Conservation (phyloP, 352 stramenopile species). For the Globisporangium splendens region DNA sequence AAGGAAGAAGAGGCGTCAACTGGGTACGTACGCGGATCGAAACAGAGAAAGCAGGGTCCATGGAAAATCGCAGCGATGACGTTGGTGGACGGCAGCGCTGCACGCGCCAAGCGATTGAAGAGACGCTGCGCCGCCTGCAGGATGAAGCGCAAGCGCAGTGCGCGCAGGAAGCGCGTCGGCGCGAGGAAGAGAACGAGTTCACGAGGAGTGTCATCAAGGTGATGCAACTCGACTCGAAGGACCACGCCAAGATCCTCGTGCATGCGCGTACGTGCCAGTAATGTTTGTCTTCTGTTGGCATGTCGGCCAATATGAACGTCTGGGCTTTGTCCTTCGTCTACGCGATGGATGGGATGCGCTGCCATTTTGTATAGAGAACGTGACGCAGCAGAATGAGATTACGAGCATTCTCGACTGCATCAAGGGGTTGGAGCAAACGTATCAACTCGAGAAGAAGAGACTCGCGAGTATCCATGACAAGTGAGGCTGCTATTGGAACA, state of each 20-base stretch:
- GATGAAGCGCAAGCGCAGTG: conserved; percentile 8
- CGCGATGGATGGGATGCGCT: no score
- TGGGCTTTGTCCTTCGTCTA: no score
- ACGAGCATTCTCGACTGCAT: conserved; percentile 31
- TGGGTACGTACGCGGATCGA: no score
- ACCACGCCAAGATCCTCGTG: conserved; percentile 23
- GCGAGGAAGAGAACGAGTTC: conserved; percentile 24
- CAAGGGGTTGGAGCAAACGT: conserved; percentile 27
- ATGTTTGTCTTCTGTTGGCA: no score
- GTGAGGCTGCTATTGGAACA: conserved; percentile 11
- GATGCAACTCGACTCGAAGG: conserved; percentile 42
- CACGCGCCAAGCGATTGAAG: conserved; percentile 22
- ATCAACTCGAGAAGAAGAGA: conserved; percentile 44
- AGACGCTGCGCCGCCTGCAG: conserved; percentile 26
- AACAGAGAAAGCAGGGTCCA: no score
- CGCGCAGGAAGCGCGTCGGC: conserved; percentile 18
- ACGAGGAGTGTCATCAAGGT: conserved; percentile 52
- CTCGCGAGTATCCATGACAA: conserved; percentile 48
- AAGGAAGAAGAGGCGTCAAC: no score
- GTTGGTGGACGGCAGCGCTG: no score
- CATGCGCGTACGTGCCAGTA: conserved; percentile 37
- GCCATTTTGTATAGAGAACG: conserved; percentile 20
- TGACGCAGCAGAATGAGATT: conserved; percentile 32
- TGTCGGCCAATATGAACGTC: no score
- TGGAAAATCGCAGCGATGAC: no score